These are phyloP conservation scores for Epichloe aotearoae DNA, from an alignment of 2,329 filamentous ascomycete genomes.

Conservation along the genomic window DNA sequence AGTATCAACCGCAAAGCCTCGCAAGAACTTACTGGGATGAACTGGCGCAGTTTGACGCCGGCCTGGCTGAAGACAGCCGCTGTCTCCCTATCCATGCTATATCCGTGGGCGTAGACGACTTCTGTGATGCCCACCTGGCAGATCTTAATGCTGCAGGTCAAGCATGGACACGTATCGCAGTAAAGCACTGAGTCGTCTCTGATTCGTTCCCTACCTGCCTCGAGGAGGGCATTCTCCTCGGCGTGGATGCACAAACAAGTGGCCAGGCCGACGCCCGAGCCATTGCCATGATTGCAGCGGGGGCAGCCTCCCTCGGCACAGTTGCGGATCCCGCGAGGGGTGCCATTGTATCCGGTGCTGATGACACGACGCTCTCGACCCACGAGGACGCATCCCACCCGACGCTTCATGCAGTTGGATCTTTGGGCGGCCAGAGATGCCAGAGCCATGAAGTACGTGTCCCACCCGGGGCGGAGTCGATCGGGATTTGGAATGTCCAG, in stretches of 20 bases:
- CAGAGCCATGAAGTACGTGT: conserved; percentile 97
- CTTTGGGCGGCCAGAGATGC: conserved; percentile 80
- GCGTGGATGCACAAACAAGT: conserved; percentile 96
- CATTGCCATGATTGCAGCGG: conserved; percentile 67
- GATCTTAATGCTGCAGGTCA: conserved; percentile 98
- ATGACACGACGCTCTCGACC: conserved; percentile 70
- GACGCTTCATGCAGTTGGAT: conserved; percentile 95
- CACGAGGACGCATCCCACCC: conserved; percentile 89
- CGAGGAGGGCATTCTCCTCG: conserved; percentile 91
- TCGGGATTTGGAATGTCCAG: conserved; percentile 67
- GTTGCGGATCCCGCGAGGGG: conserved; percentile 77
- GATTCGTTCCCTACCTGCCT: conserved; percentile 85
- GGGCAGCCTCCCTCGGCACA: conserved; percentile 86
- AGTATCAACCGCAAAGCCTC: neutral
- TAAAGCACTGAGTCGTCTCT: conserved; percentile 73
- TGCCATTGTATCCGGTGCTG: conserved; percentile 94
- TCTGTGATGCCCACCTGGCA: conserved; percentile 91
- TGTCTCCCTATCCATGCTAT: conserved; percentile 84
- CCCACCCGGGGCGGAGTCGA: conserved; percentile 81
- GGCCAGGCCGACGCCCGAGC: conserved; percentile 57
- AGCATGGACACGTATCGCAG: conserved; percentile 90
- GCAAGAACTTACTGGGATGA: conserved; percentile 55
- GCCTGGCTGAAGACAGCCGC: conserved; percentile 72
- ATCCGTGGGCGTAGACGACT: conserved; percentile 87
- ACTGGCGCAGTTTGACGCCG: conserved; percentile 76